Evolutionary conservation across 495 filamentous ascomycete genomes (phyloP).

Genomic region (Penicillium lividum): DNA sequence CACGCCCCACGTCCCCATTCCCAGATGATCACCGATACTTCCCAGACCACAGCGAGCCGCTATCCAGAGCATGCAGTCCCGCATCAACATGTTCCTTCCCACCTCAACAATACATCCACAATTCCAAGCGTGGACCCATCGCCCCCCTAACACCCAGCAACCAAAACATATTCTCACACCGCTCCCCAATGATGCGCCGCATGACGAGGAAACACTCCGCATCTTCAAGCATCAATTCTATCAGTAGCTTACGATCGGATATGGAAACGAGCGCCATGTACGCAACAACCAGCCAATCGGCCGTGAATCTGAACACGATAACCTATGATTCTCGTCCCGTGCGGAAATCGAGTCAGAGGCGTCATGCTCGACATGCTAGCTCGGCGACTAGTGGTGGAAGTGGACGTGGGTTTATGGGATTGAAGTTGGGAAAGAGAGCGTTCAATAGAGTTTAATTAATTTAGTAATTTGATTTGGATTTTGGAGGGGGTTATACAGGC

Average conservation of each 20-base stretch:
- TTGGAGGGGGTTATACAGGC: neutral
- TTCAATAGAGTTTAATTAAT: conserved; percentile 30
- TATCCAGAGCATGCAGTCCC: conserved; percentile 25
- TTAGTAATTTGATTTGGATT: neutral
- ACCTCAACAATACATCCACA: conserved; percentile 19
- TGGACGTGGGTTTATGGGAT: conserved; percentile 38
- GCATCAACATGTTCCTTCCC: conserved; percentile 25
- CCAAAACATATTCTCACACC: conserved; percentile 26
- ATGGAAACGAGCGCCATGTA: conserved; percentile 43
- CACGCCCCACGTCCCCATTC: conserved; percentile 22
- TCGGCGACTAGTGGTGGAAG: conserved; percentile 11
- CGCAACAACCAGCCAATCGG: conserved; percentile 8
- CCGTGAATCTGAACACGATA: neutral
- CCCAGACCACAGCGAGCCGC: conserved; percentile 24
- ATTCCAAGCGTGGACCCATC: conserved; percentile 27
- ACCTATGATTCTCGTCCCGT: conserved; percentile 13
- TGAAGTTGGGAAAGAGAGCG: conserved; percentile 35
- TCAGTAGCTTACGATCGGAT: conserved; percentile 59
- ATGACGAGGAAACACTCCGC: conserved; percentile 49
- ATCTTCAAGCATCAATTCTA: conserved; percentile 71
- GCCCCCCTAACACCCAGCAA: conserved; percentile 24
- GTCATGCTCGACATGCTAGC: conserved; percentile 25
- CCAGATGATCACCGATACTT: conserved; percentile 20
- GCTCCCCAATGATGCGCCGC: conserved; percentile 31
- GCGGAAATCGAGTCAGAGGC: conserved; percentile 24